These are phyloP conservation scores for Xerocomus potaroensis DNA, from an alignment of 768 basidiomycete species.

Conservation along the genomic window DNA sequence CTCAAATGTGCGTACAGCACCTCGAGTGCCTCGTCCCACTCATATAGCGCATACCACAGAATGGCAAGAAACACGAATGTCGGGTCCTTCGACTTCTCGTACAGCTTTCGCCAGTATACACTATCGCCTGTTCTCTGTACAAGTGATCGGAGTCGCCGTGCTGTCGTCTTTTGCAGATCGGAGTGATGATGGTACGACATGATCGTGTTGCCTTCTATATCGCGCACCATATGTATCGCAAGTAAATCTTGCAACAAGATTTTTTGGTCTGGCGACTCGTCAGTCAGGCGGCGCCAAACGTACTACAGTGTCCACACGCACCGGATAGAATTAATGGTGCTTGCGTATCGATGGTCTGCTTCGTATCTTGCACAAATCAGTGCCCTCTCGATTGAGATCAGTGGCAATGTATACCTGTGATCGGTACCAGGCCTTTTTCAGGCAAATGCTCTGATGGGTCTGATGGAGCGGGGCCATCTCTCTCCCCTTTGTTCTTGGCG, in stretches of 20 bases:
- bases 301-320: background rate
- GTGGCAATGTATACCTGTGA: constrained; percentile 17
- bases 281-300: background rate
- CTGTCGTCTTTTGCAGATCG: constrained; percentile 22
- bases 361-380: constrained; percentile 11
- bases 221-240: constrained; percentile 38
- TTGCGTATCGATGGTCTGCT: constrained; percentile 33
- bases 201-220: constrained; percentile 22
- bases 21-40: constrained; percentile 60
- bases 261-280: constrained; percentile 9
- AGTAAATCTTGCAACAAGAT: constrained; percentile 34
- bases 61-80: constrained; percentile 37
- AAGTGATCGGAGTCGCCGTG: constrained; percentile 27
- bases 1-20: constrained; percentile 48
- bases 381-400: background rate
- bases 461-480: constrained; percentile 12
- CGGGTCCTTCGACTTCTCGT: constrained; percentile 28
- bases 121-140: constrained; percentile 32
- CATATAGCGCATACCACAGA: constrained; percentile 57
- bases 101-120: constrained; percentile 36
- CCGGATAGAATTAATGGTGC: constrained; percentile 27
- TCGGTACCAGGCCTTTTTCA: constrained; percentile 2
- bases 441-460: constrained; percentile 6
- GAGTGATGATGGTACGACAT: constrained; percentile 36
- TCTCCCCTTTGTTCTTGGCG: constrained; percentile 27